Percentiles rank a stretch among this genome's conserved stretches.
Evolutionary conservation across 225 moss, liverwort and hornwort species (phyloP).

Genomic region (Climacium dendroides): DNA sequence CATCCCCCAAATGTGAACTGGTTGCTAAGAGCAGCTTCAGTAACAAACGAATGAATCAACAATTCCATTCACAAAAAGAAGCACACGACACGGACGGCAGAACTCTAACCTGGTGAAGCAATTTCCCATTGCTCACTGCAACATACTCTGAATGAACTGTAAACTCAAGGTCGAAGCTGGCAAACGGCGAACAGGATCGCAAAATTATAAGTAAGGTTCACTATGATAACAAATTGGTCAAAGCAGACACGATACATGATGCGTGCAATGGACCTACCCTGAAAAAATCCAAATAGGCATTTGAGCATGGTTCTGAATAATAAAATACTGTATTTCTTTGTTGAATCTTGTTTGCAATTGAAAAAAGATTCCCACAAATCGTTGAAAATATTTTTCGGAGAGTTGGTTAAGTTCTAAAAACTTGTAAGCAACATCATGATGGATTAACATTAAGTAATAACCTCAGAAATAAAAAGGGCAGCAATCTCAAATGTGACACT

Average conservation of each 20-base stretch:
- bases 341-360: background rate
- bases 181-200: background rate
- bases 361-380: background rate
- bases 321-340: background rate
- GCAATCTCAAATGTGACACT: background rate
- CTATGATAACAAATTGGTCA: background rate
- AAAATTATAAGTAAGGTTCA: background rate
- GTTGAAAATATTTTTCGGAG: background rate
- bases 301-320: background rate
- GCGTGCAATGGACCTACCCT: background rate
- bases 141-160: slow-evolving; percentile 76
- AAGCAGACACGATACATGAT: background rate
- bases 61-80: background rate
- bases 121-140: slow-evolving; percentile 93
- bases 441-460: background rate
- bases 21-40: background rate
- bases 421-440: background rate
- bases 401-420: background rate
- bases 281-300: background rate
- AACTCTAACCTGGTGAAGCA: slow-evolving; percentile 71
- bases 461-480: background rate
- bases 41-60: background rate
- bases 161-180: slow-evolving; percentile 89
- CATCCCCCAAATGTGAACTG: background rate
- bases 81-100: background rate